These are phyloP conservation scores for Claviceps spartinae DNA, from an alignment of 2,329 filamentous ascomycete species.

Conservation along the genomic window DNA sequence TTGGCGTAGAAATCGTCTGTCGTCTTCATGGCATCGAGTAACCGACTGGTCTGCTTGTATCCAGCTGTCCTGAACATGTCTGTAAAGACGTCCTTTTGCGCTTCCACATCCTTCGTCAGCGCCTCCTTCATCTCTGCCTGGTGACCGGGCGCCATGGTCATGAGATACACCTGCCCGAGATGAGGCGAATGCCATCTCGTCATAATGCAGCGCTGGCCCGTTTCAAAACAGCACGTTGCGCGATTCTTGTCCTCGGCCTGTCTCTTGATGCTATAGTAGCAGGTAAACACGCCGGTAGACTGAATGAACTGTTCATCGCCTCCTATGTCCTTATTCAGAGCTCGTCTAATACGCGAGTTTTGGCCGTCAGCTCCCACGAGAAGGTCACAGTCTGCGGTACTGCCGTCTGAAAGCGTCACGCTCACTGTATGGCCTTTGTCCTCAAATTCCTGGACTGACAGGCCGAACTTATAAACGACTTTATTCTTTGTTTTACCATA, in stretches of 20 bases:
- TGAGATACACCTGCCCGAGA: slow-evolving; percentile 11
- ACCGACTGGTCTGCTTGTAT: slow-evolving; percentile 25
- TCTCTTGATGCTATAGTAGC: slow-evolving; percentile 25
- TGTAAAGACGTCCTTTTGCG: slow-evolving; percentile 21
- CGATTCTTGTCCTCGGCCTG: slow-evolving; percentile 1
- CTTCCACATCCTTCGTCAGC: slow-evolving; percentile 9
- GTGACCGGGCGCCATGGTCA: slow-evolving; percentile 12
- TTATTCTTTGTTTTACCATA: slow-evolving; percentile 19
- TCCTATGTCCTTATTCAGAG: slow-evolving; percentile 4
- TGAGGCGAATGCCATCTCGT: slow-evolving; percentile 13
- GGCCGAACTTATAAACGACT: slow-evolving; percentile 16
- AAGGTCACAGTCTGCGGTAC: slow-evolving; percentile 6
- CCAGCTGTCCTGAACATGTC: slow-evolving; percentile 27
- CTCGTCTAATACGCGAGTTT: slow-evolving; percentile 7
- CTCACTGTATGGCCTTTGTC: slow-evolving; percentile 5
- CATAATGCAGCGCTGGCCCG: slow-evolving; percentile 23
- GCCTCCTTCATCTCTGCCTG: slow-evolving; percentile 11
- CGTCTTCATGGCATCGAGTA: slow-evolving; percentile 20
- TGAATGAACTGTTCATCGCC: slow-evolving; percentile 3
- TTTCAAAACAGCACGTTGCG: slow-evolving; percentile 18
- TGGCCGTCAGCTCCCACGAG: slow-evolving; percentile 10
- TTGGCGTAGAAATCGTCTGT: slow-evolving; percentile 33
- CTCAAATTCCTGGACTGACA: background rate
- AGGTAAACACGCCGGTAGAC: slow-evolving; percentile 14
- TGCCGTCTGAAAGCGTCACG: slow-evolving; percentile 8